A percentile compares a stretch with the other conserved stretches of the same genome.
Conservation (phyloP, 2,329 filamentous ascomycete species). For the Elsinoe arachidis region DNA sequence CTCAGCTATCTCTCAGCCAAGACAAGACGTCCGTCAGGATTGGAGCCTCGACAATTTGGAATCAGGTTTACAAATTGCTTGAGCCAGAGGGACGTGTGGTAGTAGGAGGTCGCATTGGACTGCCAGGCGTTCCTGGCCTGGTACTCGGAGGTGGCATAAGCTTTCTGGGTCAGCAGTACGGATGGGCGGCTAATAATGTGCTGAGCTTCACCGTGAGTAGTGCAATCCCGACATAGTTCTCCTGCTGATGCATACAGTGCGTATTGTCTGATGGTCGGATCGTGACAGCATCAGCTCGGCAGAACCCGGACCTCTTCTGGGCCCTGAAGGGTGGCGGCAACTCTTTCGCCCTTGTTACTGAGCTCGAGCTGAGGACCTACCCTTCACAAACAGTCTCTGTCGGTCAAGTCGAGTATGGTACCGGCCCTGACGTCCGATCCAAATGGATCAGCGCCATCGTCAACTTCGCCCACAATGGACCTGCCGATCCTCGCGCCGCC, state of each 20-base stretch:
- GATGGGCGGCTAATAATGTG: neutral
- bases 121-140: slow-evolving; percentile 8
- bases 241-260: neutral
- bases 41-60: slow-evolving; percentile 1
- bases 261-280: neutral
- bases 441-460: slow-evolving; percentile 18
- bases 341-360: slow-evolving; percentile 23
- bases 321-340: slow-evolving; percentile 22
- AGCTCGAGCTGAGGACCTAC: slow-evolving; percentile 22
- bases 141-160: slow-evolving; percentile 13
- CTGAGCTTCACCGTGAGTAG: neutral
- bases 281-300: slow-evolving; percentile 2
- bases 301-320: slow-evolving; percentile 23
- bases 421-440: slow-evolving; percentile 16
- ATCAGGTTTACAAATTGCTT: neutral
- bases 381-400: slow-evolving; percentile 13
- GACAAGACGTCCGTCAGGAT: neutral
- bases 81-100: neutral
- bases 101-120: neutral
- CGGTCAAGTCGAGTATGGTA: slow-evolving; percentile 1
- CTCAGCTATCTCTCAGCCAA: neutral
- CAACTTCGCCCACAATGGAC: slow-evolving; percentile 15
- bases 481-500: slow-evolving; percentile 13
- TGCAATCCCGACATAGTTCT: neutral
- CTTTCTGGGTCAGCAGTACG: slow-evolving; percentile 11